phyloP scores from a whole-genome alignment of 2,329 filamentous ascomycete genomes.

The Phialophora verrucosa region DNA sequence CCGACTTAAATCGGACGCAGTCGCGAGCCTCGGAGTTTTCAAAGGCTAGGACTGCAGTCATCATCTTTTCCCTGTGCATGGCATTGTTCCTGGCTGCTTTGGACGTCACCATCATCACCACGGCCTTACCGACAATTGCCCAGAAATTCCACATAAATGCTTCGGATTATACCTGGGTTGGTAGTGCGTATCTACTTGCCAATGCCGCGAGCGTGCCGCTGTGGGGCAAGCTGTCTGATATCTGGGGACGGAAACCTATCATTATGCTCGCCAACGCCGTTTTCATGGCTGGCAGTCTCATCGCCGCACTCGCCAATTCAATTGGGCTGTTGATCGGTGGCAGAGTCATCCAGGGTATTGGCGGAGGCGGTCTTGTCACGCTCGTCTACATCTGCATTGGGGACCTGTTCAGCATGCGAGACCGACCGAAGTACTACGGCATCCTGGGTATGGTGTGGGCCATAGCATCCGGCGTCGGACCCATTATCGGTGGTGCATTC shows the following conservation, averaged over 20 bases:
- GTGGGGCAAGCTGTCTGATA: slow-evolving; percentile 70
- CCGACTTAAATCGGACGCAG: slow-evolving; percentile 26
- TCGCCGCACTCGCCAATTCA: slow-evolving; percentile 63
- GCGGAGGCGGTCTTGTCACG: slow-evolving; percentile 68
- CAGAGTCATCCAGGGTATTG: slow-evolving; percentile 67
- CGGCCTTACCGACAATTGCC: slow-evolving; percentile 53
- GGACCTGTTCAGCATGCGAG: slow-evolving; percentile 66
- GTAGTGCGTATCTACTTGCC: slow-evolving; percentile 53
- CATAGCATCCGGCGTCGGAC: slow-evolving; percentile 64
- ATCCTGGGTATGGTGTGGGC: slow-evolving; percentile 68
- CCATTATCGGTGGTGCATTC: slow-evolving; percentile 50
- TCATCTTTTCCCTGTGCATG: slow-evolving; percentile 54
- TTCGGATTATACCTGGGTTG: slow-evolving; percentile 56
- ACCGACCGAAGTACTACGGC: slow-evolving; percentile 66
- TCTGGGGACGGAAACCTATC: slow-evolving; percentile 69
- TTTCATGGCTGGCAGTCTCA: slow-evolving; percentile 67
- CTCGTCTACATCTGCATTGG: slow-evolving; percentile 68
- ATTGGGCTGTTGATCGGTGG: slow-evolving; percentile 68
- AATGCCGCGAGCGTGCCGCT: slow-evolving; percentile 59
- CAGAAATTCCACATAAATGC: slow-evolving; percentile 50
- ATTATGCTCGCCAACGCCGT: slow-evolving; percentile 64
- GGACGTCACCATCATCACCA: slow-evolving; percentile 60
- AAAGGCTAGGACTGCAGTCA: slow-evolving; percentile 49
- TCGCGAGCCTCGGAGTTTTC: slow-evolving; percentile 49
- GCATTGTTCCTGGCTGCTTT: slow-evolving; percentile 65